Conservation (phyloP, 1,284 basidiomycete genomes). For the Pseudozyma flocculosa region DNA sequence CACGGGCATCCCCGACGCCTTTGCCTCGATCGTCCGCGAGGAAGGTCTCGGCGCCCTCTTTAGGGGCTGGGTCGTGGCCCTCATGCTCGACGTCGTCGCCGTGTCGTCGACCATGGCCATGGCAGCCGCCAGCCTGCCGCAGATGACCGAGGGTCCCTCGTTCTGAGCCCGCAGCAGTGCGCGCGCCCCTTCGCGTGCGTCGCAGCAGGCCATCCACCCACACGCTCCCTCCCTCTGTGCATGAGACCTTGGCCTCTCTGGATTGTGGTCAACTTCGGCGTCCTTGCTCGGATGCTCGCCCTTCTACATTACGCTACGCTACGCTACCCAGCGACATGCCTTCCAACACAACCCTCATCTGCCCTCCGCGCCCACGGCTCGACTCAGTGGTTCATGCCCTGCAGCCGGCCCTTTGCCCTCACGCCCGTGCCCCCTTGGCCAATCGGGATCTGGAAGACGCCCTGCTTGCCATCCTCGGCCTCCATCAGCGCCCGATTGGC, state of each 20-base stretch:
- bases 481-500: slow-evolving; percentile 66
- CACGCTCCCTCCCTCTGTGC: no score
- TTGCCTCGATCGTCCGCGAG: background rate
- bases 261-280: no score
- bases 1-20: background rate
- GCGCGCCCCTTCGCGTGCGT: no score
- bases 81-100: background rate
- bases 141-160: background rate
- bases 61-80: background rate
- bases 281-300: no score
- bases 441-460: background rate
- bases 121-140: background rate
- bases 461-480: no score
- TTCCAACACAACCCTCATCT: no score
- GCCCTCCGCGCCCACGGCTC: no score
- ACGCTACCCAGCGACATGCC: no score
- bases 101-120: background rate
- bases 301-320: no score
- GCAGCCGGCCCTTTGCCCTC: background rate
- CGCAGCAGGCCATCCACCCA: no score
- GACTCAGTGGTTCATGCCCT: background rate
- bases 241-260: no score
- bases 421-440: background rate
- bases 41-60: background rate
- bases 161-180: no score